Percentiles rank a stretch among this genome's conserved stretches.
These are phyloP conservation scores for Suillus weaverae DNA, from an alignment of 768 basidiomycete genomes.

Conservation along the genomic window DNA sequence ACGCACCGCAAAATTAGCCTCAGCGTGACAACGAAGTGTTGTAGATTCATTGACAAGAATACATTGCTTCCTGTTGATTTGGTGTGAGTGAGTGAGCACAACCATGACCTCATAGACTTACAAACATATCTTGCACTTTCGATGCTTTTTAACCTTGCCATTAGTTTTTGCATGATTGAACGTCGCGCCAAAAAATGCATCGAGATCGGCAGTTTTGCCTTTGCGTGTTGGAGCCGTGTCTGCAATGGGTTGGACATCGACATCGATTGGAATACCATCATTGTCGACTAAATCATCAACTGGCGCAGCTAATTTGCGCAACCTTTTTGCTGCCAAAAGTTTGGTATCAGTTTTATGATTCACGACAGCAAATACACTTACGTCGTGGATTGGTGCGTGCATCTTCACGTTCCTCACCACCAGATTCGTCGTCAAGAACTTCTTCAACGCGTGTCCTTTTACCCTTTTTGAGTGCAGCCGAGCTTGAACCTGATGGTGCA, in stretches of 20 bases:
- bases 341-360: neutral
- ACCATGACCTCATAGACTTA: neutral
- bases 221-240: neutral
- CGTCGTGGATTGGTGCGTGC: neutral
- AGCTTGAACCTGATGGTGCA: neutral
- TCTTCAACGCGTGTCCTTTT: neutral
- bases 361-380: neutral
- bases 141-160: neutral
- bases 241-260: constrained; percentile 8
- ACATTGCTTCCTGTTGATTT: neutral
- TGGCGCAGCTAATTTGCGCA: neutral
- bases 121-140: neutral
- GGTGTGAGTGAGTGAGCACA: neutral
- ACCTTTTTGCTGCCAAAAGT: neutral
- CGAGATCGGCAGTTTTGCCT: neutral
- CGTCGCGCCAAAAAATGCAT: neutral
- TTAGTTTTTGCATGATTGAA: neutral
- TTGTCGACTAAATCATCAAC: constrained; percentile 6
- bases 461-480: neutral
- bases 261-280: constrained; percentile 15
- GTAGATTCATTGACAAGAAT: neutral
- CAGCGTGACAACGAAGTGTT: neutral
- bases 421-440: neutral
- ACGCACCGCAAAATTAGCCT: neutral
- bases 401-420: neutral